A percentile compares a stretch with the other conserved stretches of the same genome.
phyloP scores from a whole-genome alignment of 169 alveolate species.

The Perkinsus marinus region DNA sequence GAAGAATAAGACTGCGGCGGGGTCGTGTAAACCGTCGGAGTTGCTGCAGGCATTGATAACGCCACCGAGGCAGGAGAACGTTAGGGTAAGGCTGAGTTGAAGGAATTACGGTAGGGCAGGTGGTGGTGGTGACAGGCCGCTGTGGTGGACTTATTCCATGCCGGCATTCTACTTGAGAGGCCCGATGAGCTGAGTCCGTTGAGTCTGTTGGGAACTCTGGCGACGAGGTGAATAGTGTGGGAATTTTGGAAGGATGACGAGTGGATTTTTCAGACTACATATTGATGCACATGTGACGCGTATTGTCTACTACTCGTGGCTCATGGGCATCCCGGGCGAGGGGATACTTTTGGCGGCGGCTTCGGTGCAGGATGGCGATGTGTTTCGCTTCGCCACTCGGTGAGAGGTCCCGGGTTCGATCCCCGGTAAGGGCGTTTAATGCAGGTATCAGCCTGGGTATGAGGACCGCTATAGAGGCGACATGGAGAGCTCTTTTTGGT shows the following conservation, averaged over 20 bases:
- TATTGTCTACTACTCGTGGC: neutral
- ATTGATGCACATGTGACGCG: neutral
- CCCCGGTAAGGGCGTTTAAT: neutral
- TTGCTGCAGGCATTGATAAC: neutral
- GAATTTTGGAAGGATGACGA: neutral
- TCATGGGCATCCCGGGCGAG: neutral
- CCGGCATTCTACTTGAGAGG: neutral
- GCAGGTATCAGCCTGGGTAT: neutral
- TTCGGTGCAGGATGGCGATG: neutral
- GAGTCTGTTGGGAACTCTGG: neutral
- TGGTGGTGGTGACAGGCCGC: too few relatives aligned
- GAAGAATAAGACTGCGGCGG: neutral
- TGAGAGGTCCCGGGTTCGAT: neutral
- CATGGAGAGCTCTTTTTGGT: neutral
- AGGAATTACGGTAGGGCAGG: neutral
- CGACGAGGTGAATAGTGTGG: neutral
- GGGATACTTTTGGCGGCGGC: neutral
- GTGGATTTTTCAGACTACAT: neutral
- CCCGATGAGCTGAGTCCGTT: neutral
- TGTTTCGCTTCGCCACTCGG: neutral
- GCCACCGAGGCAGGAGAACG: neutral
- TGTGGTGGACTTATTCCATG: neutral
- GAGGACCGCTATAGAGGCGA: neutral
- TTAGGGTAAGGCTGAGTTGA: neutral
- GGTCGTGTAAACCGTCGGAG: neutral